phyloP scores from a whole-genome alignment of 116 monocot genomes.

The Iris pallida region DNA sequence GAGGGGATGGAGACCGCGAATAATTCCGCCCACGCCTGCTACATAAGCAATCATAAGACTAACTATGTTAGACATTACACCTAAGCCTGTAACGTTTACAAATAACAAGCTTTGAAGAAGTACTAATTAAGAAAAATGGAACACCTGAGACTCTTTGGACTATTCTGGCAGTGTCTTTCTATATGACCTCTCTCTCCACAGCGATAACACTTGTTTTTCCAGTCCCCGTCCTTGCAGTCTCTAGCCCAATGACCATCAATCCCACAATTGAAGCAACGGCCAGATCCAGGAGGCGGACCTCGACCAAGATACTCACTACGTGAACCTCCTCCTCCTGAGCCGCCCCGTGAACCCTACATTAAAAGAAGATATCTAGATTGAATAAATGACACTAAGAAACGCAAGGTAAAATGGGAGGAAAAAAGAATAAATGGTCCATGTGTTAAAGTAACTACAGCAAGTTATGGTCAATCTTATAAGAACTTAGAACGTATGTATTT shows the following conservation, averaged over 20 bases:
- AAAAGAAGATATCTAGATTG: background rate
- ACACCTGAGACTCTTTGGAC: slow-evolving; percentile 69
- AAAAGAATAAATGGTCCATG: background rate
- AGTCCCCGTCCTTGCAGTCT: slow-evolving; percentile 96
- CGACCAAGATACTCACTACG: slow-evolving; percentile 81
- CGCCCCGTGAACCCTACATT: slow-evolving; percentile 59
- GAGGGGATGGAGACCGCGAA: slow-evolving; percentile 72
- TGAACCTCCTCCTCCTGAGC: slow-evolving; percentile 68
- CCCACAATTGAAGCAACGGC: slow-evolving; percentile 95
- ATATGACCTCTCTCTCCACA: slow-evolving; percentile 98
- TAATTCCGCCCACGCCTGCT: slow-evolving; percentile 55
- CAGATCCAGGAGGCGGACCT: slow-evolving; percentile 89
- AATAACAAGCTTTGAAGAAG: background rate
- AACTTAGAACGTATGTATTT: background rate
- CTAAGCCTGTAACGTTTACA: background rate
- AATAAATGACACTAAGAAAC: background rate
- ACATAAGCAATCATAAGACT: background rate
- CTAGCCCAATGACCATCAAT: slow-evolving; percentile 98
- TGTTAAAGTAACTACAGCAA: background rate
- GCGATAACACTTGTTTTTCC: slow-evolving; percentile 98
- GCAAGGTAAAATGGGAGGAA: background rate
- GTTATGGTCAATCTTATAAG: background rate
- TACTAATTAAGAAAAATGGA: slow-evolving; percentile 1
- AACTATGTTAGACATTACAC: background rate
- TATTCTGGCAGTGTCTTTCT: slow-evolving; percentile 93